Evolutionary conservation across 495 filamentous ascomycete genomes (phyloP), one percentile per base, ranked within the genome.

Genomic region (Penicillium cinerascens): DNA sequence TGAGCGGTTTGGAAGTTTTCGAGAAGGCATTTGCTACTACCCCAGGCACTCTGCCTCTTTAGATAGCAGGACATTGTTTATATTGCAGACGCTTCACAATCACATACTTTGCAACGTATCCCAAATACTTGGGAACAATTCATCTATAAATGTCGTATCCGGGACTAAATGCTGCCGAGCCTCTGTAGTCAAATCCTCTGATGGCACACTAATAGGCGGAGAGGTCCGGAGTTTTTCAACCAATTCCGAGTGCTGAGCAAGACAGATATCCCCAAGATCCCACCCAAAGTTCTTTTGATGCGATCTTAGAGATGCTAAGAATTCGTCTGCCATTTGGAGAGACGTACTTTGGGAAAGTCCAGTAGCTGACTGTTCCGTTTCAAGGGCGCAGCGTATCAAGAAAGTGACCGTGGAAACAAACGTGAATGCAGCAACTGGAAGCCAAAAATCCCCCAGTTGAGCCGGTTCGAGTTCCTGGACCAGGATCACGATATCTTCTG

Each of bases 401-500:
- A 71, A 73, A 1, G 58, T 70, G 7, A 60, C 58, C 2, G 70
- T 60, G 6, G 66, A 61, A 0, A 64, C 60, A 6, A 70, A 51
- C 9, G 62, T 59, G 21, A 69, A 71, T 0, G 70, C 56, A 13
- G 60, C 54, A 0, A 63, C 59, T 18, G 70, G 65, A n/a, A 70
- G 49, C 70, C 70, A 73, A 18, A 71, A 73, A n/a, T 61, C 70
- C 0, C 50, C 42, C 16, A 68, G 37, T 4, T 67, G 59, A 3
- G 46, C 17, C 2, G 54, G 56, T 8, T 62, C 51, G 1, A 73
- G 56, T 42, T 71, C 68, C 37, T 71, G 67, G 0, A 70, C 52
- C 7, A 73, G 42, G 25, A 67, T 51, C 1, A 70, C 55, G 25
- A 76, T 68, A 8, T 69, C 69, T 27, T 73, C 64, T 0, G 73